Base-by-base conservation (phyloP, 768 basidiomycete species). In the Rhizopogon rudus region DNA sequence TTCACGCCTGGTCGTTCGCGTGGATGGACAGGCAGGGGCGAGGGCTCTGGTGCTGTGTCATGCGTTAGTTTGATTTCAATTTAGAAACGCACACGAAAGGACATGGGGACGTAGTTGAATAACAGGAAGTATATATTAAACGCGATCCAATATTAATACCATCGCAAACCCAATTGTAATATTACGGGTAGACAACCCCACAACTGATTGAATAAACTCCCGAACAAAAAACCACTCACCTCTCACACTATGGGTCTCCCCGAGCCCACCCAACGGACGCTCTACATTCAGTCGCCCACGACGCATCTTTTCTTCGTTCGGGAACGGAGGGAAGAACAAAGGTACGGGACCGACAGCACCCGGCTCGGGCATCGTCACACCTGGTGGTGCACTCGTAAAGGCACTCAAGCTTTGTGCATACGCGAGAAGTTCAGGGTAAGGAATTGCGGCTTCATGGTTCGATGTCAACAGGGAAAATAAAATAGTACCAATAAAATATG, bases 231-330 rank as follows among this genome's bases (percentile, higher is more conserved):
- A 48, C 46, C 22, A 65, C 84, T 67, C 67, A 91, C 90, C 79
- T 71, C 81, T 78, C 50, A 89, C 91, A 57, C 92, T 87, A 66
- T 91, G 88, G 7, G 85, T 90, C 73, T 93, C 91, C 40, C 88
- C 91, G 45, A 88, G 77, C 43, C 82, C 69, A 5, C 87, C 91
- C 55, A 92, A 77, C 1, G 89, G 91, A 28, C 85, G 87, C 68
- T 91, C 89, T 20, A 83, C 84, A 63, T 88, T 91, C 68, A 92
- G 80, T 54, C 80, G 79, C 1, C 91, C 91, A 25, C 85, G 79
- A 51, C 91, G 84, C 88, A 93, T 91, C 71, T 91, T 93, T 67
- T 92, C 91, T 71, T 92, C 91, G 64, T 91, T 92, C 1, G 91
- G 91, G 68, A 92, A 93, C 10, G 92, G 92, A 39, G 91, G 91